A percentile compares a stretch with the other conserved stretches of the same genome.
Evolutionary conservation across 192 early-diverging fungal genomes (phyloP).

Genomic region (Coemansia interrupta): DNA sequence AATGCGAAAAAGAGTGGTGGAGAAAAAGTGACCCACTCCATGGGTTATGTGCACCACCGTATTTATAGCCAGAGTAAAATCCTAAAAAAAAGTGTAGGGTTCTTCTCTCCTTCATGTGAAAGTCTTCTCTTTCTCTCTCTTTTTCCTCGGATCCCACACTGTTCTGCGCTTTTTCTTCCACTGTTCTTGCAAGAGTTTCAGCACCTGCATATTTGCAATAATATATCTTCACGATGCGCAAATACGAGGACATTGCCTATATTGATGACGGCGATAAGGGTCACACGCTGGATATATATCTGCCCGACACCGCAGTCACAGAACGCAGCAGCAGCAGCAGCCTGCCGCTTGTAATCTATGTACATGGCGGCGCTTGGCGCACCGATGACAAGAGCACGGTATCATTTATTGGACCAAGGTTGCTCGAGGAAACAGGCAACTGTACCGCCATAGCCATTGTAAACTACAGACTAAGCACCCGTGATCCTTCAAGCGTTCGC

Average conservation of each 20-base stretch:
- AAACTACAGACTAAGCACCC: slow-evolving; percentile 66
- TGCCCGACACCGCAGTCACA: slow-evolving; percentile 20
- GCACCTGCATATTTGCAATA: neutral
- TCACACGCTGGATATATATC: slow-evolving; percentile 64
- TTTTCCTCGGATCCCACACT: no score
- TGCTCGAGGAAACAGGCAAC: slow-evolving; percentile 41
- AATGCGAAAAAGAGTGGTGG: no score
- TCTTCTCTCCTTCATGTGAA: no score
- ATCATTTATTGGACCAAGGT: slow-evolving; percentile 44
- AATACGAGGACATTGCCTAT: slow-evolving; percentile 34
- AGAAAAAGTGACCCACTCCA: no score
- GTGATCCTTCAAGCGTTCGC: slow-evolving; percentile 18
- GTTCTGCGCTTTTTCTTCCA: no score
- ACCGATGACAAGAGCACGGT: slow-evolving; percentile 70
- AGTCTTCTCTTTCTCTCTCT: no score
- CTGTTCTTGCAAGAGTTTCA: no score
- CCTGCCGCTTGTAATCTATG: slow-evolving; percentile 62
- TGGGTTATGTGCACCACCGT: no score
- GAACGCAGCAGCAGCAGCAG: neutral
- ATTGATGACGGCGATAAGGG: slow-evolving; percentile 13
- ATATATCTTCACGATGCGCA: neutral
- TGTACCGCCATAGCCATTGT: slow-evolving; percentile 61
- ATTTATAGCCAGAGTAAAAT: no score
- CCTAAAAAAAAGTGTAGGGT: no score
- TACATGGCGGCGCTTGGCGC: slow-evolving; percentile 88